phyloP scores from a whole-genome alignment of 345 rosid genomes.

The Eucalyptus polybractea region DNA sequence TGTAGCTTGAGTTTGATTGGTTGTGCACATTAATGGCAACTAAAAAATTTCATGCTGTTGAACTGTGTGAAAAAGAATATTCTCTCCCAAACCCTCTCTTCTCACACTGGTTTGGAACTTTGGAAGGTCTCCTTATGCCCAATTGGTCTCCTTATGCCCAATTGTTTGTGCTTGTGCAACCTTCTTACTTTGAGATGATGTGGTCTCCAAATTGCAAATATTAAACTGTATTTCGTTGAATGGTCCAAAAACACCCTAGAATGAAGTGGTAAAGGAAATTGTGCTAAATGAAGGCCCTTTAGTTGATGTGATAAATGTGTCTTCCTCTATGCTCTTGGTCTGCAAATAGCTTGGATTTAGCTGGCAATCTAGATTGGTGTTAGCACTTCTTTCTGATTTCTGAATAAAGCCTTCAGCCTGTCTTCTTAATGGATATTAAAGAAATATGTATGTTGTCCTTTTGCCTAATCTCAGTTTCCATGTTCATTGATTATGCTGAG shows the following conservation, averaged over 20 bases:
- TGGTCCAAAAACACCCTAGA: not conserved
- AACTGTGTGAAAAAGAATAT: not conserved
- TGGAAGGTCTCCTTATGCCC: not conserved
- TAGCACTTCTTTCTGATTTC: not conserved
- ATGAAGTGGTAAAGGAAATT: not conserved
- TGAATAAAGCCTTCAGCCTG: not conserved
- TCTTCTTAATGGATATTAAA: not conserved
- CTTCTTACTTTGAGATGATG: not conserved
- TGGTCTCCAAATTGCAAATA: not conserved
- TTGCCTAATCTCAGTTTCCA: not conserved
- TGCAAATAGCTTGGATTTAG: not conserved
- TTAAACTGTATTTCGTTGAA: not conserved
- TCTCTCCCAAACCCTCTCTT: not conserved
- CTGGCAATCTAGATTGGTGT: not conserved
- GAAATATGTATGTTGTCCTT: not conserved
- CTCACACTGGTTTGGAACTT: not conserved
- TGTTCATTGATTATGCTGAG: not conserved
- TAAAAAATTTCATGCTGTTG: not conserved
- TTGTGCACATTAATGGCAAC: not conserved
- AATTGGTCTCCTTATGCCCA: not conserved
- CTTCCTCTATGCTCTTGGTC: not conserved
- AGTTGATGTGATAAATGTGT: not conserved
- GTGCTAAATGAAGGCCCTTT: not conserved
- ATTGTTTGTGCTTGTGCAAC: not conserved
- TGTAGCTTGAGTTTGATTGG: not conserved